These are phyloP conservation scores for Colletotrichum lini DNA, from an alignment of 2,329 filamentous ascomycete species.

Conservation along the genomic window DNA sequence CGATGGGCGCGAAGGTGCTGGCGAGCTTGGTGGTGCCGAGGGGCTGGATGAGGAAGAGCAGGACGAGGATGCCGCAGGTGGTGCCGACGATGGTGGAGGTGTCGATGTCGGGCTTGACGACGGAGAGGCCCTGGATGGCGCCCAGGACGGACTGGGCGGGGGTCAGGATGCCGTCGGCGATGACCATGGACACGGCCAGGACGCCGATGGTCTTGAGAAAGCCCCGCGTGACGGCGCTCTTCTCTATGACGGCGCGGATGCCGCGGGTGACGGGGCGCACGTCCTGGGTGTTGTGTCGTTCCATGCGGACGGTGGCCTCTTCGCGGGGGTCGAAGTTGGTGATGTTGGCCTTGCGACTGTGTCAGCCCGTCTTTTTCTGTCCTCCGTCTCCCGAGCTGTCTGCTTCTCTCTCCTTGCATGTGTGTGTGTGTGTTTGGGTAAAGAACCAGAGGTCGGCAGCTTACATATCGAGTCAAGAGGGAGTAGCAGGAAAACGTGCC, in stretches of 20 bases:
- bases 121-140: conserved; percentile 75
- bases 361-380: conserved; percentile 3
- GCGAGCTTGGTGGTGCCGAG: conserved; percentile 75
- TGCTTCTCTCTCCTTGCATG: too few relatives aligned
- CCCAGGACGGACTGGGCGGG: conserved; percentile 80
- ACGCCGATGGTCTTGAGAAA: conserved; percentile 74
- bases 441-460: conserved; percentile 30
- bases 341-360: conserved; percentile 65
- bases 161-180: conserved; percentile 76
- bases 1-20: conserved; percentile 74
- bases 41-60: conserved; percentile 76
- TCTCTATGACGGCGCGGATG: conserved; percentile 71
- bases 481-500: conserved; percentile 79
- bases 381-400: too few relatives aligned
- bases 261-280: conserved; percentile 65
- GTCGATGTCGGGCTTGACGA: conserved; percentile 69
- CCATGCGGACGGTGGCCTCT: conserved; percentile 69
- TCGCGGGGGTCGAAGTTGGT: conserved; percentile 71
- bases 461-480: conserved; percentile 71
- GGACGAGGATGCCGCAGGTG: conserved; percentile 74
- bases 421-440: too few relatives aligned
- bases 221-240: conserved; percentile 64
- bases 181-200: conserved; percentile 77
- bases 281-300: conserved; percentile 71
- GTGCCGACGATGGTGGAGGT: conserved; percentile 73